Evolutionary conservation across 1,284 basidiomycete species (phyloP).

Genomic region (Pascua sp.): DNA sequence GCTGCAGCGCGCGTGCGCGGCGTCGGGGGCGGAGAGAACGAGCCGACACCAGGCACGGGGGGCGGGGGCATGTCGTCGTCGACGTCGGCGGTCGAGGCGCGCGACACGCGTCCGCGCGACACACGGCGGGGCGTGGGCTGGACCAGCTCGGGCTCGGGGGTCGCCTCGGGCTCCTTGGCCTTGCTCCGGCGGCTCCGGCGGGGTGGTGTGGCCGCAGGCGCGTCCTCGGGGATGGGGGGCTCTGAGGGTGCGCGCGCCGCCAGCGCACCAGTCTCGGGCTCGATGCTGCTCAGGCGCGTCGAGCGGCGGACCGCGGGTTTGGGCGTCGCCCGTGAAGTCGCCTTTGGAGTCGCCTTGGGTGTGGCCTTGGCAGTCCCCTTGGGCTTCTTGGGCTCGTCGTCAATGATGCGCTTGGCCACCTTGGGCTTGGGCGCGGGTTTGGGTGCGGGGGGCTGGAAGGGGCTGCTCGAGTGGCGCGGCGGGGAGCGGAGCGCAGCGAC

Average conservation of each 20-base stretch:
- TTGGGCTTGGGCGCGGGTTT: conserved; percentile 4
- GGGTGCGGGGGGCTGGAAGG: not conserved
- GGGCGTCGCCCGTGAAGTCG: not conserved
- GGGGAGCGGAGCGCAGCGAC: not conserved
- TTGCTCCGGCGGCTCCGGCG: conserved; percentile 4
- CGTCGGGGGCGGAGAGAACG: not conserved
- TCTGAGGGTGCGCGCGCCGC: conserved; percentile 13
- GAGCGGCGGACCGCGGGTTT: conserved; percentile 8
- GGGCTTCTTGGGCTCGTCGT: conserved; percentile 3
- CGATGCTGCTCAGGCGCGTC: conserved; percentile 5
- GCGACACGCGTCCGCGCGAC: conserved; percentile 1
- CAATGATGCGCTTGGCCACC: conserved; percentile 1
- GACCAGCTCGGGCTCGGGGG: not conserved
- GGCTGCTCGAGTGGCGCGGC: not conserved
- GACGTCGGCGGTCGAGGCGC: conserved; percentile 11
- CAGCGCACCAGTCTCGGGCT: not conserved
- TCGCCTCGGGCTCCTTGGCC: conserved; percentile 1
- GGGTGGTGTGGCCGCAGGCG: not conserved
- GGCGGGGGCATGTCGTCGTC: conserved; percentile 12
- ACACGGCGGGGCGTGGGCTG: not conserved
- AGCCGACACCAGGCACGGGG: conserved; percentile 5
- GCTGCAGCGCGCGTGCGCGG: conserved; percentile 23
- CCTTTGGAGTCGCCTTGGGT: not conserved
- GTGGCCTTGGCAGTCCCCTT: not conserved
- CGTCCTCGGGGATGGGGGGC: conserved; percentile 18